These are phyloP conservation scores for Aspergillus sp. DNA, from an alignment of 2,329 filamentous ascomycete genomes.

Conservation along the genomic window DNA sequence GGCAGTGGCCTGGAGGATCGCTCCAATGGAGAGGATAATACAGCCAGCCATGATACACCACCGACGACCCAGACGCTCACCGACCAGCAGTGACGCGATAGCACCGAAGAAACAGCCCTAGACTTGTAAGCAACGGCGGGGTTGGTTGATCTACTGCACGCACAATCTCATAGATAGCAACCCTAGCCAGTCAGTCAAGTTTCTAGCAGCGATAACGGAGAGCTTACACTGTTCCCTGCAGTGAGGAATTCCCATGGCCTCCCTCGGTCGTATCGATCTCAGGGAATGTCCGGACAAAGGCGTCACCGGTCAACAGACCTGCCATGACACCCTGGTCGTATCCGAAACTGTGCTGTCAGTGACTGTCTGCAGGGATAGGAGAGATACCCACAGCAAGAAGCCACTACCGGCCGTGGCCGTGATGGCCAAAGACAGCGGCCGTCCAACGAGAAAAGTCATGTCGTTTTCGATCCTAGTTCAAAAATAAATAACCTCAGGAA, in stretches of 20 bases:
- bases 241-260: constrained; percentile 40
- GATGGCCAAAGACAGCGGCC: constrained; percentile 43
- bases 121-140: neutral
- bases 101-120: constrained; percentile 60
- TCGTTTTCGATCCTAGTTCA: neutral
- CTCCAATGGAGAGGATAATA: constrained; percentile 30
- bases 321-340: constrained; percentile 44
- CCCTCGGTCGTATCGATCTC: constrained; percentile 33
- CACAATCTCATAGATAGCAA: constrained; percentile 48
- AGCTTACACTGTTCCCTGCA: constrained; percentile 46
- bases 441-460: constrained; percentile 29
- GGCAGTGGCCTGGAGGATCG: constrained; percentile 28
- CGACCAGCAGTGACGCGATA: constrained; percentile 41
- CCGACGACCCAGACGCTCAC: constrained; percentile 51
- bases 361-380: constrained; percentile 13
- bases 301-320: constrained; percentile 30
- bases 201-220: no score
- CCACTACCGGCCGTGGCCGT: constrained; percentile 45
- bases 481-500: neutral
- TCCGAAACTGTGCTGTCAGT: constrained; percentile 26
- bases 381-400: constrained; percentile 35
- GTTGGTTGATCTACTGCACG: neutral
- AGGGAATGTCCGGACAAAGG: constrained; percentile 28
- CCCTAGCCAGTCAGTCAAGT: constrained; percentile 19
- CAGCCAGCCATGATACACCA: constrained; percentile 48